phyloP scores from a whole-genome alignment of 2,329 filamentous ascomycete genomes.

The Sporothrix brunneoviolacea region DNA sequence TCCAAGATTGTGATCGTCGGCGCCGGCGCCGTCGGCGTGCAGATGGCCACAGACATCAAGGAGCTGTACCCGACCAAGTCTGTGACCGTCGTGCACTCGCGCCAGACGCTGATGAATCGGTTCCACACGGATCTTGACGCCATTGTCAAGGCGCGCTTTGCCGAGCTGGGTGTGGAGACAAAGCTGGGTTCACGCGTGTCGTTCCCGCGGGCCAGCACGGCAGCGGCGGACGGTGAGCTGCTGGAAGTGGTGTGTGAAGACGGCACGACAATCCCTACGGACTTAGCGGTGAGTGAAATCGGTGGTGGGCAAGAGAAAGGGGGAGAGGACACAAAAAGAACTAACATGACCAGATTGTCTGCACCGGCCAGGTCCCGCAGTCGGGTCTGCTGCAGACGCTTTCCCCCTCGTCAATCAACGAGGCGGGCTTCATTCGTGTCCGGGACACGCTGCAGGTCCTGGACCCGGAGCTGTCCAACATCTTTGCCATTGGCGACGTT shows the following conservation, averaged over 20 bases:
- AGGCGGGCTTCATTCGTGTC: constrained; percentile 13
- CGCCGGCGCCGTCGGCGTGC: constrained; percentile 46
- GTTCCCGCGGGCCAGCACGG: not conserved
- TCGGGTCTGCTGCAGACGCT: constrained; percentile 10
- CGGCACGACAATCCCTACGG: constrained; percentile 6
- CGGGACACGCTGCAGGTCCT: constrained; percentile 13
- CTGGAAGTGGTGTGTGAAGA: constrained; percentile 8
- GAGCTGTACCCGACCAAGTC: constrained; percentile 47
- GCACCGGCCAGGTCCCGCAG: constrained; percentile 13
- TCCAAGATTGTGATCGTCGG: constrained; percentile 43
- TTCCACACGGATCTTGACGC: constrained; percentile 12
- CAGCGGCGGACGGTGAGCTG: not conserved
- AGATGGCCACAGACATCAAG: constrained; percentile 21
- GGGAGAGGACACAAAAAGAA: too few species aligned
- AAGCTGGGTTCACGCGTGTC: constrained; percentile 13
- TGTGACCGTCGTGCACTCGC: constrained; percentile 52
- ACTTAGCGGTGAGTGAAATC: constrained; percentile 2
- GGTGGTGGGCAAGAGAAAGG: too few species aligned
- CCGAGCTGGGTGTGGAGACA: constrained; percentile 11
- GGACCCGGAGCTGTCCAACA: constrained; percentile 27
- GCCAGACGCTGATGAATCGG: constrained; percentile 34
- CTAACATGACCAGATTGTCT: constrained; percentile 1
- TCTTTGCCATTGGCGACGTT: constrained; percentile 61
- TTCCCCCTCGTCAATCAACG: constrained; percentile 7
- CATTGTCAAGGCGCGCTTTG: constrained; percentile 12